A percentile compares a stretch with the other conserved stretches of the same genome.
These are phyloP conservation scores for Arctostaphylos glauca DNA, from an alignment of 148 eudicot species.

Conservation along the genomic window DNA sequence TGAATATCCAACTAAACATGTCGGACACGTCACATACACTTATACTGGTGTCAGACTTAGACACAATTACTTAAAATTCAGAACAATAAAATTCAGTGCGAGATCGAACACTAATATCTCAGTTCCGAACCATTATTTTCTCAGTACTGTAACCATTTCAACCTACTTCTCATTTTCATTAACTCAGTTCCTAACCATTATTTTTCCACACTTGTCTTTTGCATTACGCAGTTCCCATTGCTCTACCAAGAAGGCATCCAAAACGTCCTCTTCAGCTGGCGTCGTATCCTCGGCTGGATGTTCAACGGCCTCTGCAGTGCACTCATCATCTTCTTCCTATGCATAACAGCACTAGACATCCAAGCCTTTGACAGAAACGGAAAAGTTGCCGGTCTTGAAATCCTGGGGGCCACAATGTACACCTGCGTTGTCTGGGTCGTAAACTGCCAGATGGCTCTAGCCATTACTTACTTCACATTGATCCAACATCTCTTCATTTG, in stretches of 20 bases:
- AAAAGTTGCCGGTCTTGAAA: slow-evolving; percentile 44
- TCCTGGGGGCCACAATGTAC: slow-evolving; percentile 74
- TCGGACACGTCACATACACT: too few relatives aligned
- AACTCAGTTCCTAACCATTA: background rate
- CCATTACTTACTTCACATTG: slow-evolving; percentile 72
- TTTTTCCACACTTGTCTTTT: background rate
- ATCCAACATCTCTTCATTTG: slow-evolving; percentile 76
- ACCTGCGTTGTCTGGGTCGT: slow-evolving; percentile 81
- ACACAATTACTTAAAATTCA: background rate
- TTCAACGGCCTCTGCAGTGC: slow-evolving; percentile 65
- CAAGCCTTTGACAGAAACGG: slow-evolving; percentile 55
- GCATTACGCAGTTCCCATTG: slow-evolving; percentile 64
- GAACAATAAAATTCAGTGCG: too few relatives aligned
- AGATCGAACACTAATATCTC: too few relatives aligned
- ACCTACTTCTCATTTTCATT: background rate
- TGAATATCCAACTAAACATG: slow-evolving; percentile 1
- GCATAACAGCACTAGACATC: slow-evolving; percentile 42
- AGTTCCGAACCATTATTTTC: background rate
- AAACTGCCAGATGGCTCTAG: slow-evolving; percentile 79
- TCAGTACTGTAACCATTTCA: background rate
- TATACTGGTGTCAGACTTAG: background rate
- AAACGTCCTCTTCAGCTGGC: slow-evolving; percentile 83
- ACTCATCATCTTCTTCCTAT: slow-evolving; percentile 64
- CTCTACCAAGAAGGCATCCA: slow-evolving; percentile 97
- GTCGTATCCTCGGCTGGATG: slow-evolving; percentile 81